Base-by-base conservation (phyloP, 2,329 filamentous ascomycete species). In the Fusarium sarcochroum region DNA sequence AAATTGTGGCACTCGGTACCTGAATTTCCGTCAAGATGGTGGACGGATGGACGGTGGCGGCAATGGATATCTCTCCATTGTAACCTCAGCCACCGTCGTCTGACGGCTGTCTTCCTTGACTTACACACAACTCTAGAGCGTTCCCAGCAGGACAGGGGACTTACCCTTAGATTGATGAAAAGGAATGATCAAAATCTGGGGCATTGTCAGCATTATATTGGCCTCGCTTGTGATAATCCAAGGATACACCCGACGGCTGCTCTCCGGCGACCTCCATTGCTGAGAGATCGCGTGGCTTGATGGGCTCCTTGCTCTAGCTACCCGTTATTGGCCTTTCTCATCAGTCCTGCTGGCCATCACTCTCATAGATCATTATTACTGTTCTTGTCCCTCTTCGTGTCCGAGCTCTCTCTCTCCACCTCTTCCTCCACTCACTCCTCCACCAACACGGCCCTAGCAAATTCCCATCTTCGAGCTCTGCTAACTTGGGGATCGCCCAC, bases 401-500 rank as follows among this genome's bases (percentile, higher is more conserved):
- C 53, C 32, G 34, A 67, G 44, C 66, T 66, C 53, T 58, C 66
- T 58, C 66, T 53, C 54, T 66, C 70, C 68, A 70, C 66, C 56
- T 48, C 58, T 48, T 69, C 68, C 68, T 71, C 57, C 65, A 66
- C 68, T 56, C 54, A 58, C 60, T 71, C 59, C 63, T 70, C 61
- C 68, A 63, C 68, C 68, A 50, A 49, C 55, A 56, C 57, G 44
- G 46, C 61, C 53, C 65, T 57, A 63, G 58, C 61, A 56, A 53
- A 72, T 69, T 71, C 63, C 62, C 68, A 71, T 72, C 59, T 62
- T 49, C 40, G 52, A 71, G 53, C 64, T 62, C 62, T 67, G 61
- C 55, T 54, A 49, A 53, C 61, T 68, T 66, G 47, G 48, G 34
- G 71, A 71, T 73, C 69, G 65, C 47, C 71, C 58, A 63, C 62